Evolutionary conservation across 2,329 filamentous ascomycete species (phyloP), one percentile per base, ranked within the genome.

Genomic region (Penicillium sp.): DNA sequence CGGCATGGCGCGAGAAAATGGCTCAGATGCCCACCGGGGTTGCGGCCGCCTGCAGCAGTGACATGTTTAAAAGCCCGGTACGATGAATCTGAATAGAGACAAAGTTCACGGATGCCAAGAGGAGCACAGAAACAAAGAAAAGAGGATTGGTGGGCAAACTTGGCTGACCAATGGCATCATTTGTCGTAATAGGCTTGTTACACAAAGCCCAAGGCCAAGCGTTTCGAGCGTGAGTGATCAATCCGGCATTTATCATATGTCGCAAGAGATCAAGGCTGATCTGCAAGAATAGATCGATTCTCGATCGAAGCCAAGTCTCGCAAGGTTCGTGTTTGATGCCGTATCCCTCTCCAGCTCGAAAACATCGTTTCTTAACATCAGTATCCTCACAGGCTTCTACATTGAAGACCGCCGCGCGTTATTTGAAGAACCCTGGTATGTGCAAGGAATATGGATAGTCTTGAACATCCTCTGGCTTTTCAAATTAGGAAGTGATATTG

Each of bases 351-450:
- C 37, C 40, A 40, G 56, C 39, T 5, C 29, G 6, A n/a, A 7
- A 44, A 19, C 9, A 10, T 21, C 21, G 1, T 29, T 2, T 31
- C 13, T 16, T 29, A 31, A 29, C 23, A 8, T 21, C 19, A 16
- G 16, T 29, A 11, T 6, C 24, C 54, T 18, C 6, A 19, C 73
- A 84, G 72, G 87, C 82, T 29, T 90, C 84, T 60, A 87, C 87
- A n/a, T 79, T 97, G 56, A 97, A 97, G 75, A 81, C 83, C 56
- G 92, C 92, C 5, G 92, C 92, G 40, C 84, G 83, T 52, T 88
- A 87, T 70, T 83, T 97, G 49, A 89, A 88, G 68, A 90, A 82
- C 34, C 91, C 92, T 0, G 92, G 79, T 69, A 72, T 28, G 51
- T 28, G 13, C 23, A 19, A 16, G 7, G n/a, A n/a, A 21, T 3